These are phyloP conservation scores for Cladorrhinum sp. DNA, from an alignment of 2,329 filamentous ascomycete genomes.

Conservation along the genomic window DNA sequence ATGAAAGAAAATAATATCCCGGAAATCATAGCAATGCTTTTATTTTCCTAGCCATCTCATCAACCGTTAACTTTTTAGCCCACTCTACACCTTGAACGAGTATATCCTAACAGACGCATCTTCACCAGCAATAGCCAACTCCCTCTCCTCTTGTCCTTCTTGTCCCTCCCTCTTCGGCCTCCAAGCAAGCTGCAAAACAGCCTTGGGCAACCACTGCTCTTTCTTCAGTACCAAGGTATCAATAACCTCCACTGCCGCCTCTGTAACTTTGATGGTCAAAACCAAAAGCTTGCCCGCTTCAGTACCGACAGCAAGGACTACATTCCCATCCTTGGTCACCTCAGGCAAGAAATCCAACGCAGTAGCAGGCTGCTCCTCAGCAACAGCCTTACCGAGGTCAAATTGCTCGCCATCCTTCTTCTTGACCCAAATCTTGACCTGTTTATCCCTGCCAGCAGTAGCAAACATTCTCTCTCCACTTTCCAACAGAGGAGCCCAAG, in stretches of 20 bases:
- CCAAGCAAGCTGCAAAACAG: constrained; percentile 69
- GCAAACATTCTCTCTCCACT: constrained; percentile 56
- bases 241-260: constrained; percentile 34
- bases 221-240: constrained; percentile 35
- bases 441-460: constrained; percentile 88
- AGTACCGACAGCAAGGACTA: constrained; percentile 56
- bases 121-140: constrained; percentile 57
- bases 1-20: background rate
- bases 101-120: constrained; percentile 61
- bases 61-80: background rate
- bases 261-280: constrained; percentile 37
- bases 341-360: constrained; percentile 63
- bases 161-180: constrained; percentile 44
- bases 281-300: constrained; percentile 51
- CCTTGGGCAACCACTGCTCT: constrained; percentile 57
- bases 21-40: background rate
- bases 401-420: constrained; percentile 42
- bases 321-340: constrained; percentile 27
- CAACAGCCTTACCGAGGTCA: constrained; percentile 50
- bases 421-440: constrained; percentile 66
- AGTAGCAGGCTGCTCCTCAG: constrained; percentile 61
- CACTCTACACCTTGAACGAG: constrained; percentile 16
- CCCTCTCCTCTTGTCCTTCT: constrained; percentile 23
- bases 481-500: constrained; percentile 64
- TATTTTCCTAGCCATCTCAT: constrained; percentile 18